Evolutionary conservation across 2,329 filamentous ascomycete genomes (phyloP).

Genomic region (Colletotrichum sp.): DNA sequence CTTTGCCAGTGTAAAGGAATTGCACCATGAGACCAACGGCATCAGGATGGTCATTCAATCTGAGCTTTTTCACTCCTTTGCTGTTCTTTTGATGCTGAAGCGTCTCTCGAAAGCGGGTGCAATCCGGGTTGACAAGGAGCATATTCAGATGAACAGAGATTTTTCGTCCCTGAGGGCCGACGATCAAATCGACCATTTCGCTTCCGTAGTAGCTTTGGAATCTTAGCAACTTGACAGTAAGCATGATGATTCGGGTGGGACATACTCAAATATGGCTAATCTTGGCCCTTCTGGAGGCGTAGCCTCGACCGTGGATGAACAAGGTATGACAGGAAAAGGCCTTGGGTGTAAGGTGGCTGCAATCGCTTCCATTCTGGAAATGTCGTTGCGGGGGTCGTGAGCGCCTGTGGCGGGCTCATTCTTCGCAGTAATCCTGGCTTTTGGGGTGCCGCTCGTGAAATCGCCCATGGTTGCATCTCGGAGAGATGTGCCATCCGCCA

Average conservation of each 20-base stretch:
- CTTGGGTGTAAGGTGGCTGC: not conserved
- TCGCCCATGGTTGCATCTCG: not conserved
- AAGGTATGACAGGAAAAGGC: not conserved
- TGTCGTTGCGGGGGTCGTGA: not conserved
- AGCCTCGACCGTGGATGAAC: not conserved
- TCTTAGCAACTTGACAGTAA: not conserved
- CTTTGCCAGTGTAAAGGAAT: not conserved
- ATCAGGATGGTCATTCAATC: not conserved
- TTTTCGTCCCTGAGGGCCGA: not conserved
- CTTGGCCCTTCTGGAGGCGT: not conserved
- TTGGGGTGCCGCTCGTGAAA: not conserved
- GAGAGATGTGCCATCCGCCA: not conserved
- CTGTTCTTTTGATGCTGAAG: not conserved
- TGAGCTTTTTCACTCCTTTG: not conserved
- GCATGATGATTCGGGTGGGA: not conserved
- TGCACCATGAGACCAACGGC: not conserved
- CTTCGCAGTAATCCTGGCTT: not conserved
- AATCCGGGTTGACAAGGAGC: not conserved
- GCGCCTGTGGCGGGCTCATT: not conserved
- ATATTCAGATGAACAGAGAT: not conserved
- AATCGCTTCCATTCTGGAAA: not conserved
- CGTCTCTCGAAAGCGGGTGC: not conserved
- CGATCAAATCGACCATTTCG: not conserved
- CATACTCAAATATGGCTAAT: not conserved
- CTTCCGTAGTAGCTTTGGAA: not conserved